phyloP scores from a whole-genome alignment of 192 early-diverging fungal genomes.

The Diversispora epigaea region DNA sequence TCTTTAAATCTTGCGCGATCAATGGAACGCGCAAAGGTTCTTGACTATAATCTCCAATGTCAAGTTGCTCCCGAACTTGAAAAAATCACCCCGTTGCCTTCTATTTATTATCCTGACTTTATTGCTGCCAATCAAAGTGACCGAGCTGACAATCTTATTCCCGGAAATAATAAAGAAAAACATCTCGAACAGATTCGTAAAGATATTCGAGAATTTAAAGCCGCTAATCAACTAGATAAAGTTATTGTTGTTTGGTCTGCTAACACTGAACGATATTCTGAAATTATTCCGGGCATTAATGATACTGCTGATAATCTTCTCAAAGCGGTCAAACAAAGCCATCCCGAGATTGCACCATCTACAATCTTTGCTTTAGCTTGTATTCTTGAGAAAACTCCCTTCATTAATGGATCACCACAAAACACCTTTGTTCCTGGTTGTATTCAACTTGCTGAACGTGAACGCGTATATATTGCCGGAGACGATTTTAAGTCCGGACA shows the following conservation, averaged over 20 bases:
- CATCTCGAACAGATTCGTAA: constrained; percentile 91
- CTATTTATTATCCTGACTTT: constrained; percentile 98
- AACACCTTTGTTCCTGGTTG: constrained; percentile 99
- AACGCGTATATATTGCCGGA: constrained; percentile 91
- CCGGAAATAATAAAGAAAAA: constrained; percentile 80
- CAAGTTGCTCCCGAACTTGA: constrained; percentile 83
- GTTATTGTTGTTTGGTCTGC: constrained; percentile 98
- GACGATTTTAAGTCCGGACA: constrained; percentile 99
- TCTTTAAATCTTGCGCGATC: constrained; percentile 80
- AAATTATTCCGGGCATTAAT: constrained; percentile 88
- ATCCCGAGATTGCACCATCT: constrained; percentile 92
- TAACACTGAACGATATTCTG: constrained; percentile 94
- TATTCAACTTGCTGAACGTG: constrained; percentile 84
- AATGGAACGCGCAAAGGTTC: constrained; percentile 94
- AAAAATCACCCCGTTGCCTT: constrained; percentile 83
- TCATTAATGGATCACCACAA: constrained; percentile 99
- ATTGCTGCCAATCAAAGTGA: constrained; percentile 98
- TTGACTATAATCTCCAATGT: constrained; percentile 95
- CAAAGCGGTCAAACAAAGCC: constrained; percentile 74
- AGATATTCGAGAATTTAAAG: constrained; percentile 97
- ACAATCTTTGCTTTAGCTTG: constrained; percentile 95
- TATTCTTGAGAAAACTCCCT: constrained; percentile 92
- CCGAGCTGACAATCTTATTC: constrained; percentile 90
- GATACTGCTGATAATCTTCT: constrained; percentile 94
- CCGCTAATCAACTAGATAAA: constrained; percentile 81